These are phyloP conservation scores for Caulochytrium protostelioides DNA, from an alignment of 371 early-diverging fungal species.

Conservation along the genomic window DNA sequence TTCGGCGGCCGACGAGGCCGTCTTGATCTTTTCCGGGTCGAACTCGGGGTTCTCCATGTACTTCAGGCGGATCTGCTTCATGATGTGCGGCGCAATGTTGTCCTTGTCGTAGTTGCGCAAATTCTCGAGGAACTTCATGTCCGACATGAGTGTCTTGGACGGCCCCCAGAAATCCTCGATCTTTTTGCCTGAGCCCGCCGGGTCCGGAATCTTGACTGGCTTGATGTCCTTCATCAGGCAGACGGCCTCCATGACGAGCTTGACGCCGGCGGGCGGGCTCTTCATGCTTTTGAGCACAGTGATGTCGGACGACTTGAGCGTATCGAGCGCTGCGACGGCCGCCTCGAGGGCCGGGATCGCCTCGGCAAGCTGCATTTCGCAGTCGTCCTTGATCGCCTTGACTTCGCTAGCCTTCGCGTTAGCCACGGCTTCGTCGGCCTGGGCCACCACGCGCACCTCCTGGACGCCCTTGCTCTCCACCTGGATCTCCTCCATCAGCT, in stretches of 20 bases:
- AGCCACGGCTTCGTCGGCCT: conserved; percentile 28
- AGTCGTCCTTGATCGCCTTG: conserved; percentile 25
- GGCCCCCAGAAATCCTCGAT: conserved; percentile 26
- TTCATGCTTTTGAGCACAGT: conserved; percentile 32
- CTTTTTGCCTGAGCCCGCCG: conserved; percentile 26
- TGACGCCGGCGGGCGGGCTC: conserved; percentile 27
- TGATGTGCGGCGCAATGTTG: conserved; percentile 21
- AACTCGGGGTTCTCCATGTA: conserved; percentile 33
- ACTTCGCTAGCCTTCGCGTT: conserved; percentile 22
- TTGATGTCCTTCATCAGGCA: conserved; percentile 33
- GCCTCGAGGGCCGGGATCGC: conserved; percentile 27
- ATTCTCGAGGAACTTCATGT: conserved; percentile 23
- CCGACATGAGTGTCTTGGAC: conserved; percentile 24
- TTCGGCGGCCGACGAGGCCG: conserved; percentile 31
- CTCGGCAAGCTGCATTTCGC: conserved; percentile 27
- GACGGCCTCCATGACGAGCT: conserved; percentile 30
- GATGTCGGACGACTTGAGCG: conserved; percentile 24
- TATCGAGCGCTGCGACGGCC: conserved; percentile 26
- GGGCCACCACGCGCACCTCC: conserved; percentile 18
- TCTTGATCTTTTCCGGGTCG: conserved; percentile 28
- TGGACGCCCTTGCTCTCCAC: conserved; percentile 24
- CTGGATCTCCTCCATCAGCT: conserved; percentile 26
- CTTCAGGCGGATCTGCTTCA: conserved; percentile 28
- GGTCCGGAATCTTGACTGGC: conserved; percentile 28
- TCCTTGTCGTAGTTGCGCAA: conserved; percentile 28